Evolutionary conservation across 495 filamentous ascomycete genomes (phyloP).

Genomic region (Aspergillus nidulans): DNA sequence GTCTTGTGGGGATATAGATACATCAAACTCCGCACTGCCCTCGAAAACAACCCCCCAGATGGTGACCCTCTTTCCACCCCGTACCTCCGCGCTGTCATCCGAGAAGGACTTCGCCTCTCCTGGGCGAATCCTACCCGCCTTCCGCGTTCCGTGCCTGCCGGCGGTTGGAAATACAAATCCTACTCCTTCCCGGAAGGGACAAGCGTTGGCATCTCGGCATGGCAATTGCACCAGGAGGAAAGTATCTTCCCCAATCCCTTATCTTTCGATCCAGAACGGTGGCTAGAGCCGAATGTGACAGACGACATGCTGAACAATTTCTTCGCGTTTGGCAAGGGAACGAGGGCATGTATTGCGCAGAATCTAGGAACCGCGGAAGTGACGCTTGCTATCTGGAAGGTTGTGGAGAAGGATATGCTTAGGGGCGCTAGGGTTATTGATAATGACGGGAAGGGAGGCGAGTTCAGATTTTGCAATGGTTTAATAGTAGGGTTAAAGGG

Average conservation of each 20-base stretch:
- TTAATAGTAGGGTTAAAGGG: constrained; percentile 38
- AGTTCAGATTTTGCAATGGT: constrained; percentile 49
- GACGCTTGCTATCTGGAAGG: constrained; percentile 27
- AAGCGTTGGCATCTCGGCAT: constrained; percentile 38
- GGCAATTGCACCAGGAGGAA: constrained; percentile 42
- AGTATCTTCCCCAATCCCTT: constrained; percentile 38
- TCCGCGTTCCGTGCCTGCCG: constrained; percentile 39
- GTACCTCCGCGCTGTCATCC: constrained; percentile 40
- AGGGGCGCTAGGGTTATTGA: constrained; percentile 31
- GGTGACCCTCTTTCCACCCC: constrained; percentile 24
- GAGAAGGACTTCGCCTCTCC: constrained; percentile 41
- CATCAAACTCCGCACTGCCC: constrained; percentile 29
- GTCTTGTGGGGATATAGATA: constrained; percentile 21
- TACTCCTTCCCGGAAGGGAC: constrained; percentile 39
- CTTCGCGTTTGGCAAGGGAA: constrained; percentile 47
- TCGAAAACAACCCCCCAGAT: constrained; percentile 17
- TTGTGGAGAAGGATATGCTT: constrained; percentile 38
- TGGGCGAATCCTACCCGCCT: constrained; percentile 50
- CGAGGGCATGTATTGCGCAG: constrained; percentile 46
- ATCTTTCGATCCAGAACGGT: constrained; percentile 48
- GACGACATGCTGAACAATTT: constrained; percentile 36
- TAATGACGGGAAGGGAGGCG: too few relatives aligned
- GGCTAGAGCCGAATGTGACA: constrained; percentile 30
- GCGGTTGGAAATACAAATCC: constrained; percentile 34
- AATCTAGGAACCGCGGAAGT: constrained; percentile 43